phyloP scores from a whole-genome alignment of 495 filamentous ascomycete genomes.

The Aspergillus olivimuriae region DNA sequence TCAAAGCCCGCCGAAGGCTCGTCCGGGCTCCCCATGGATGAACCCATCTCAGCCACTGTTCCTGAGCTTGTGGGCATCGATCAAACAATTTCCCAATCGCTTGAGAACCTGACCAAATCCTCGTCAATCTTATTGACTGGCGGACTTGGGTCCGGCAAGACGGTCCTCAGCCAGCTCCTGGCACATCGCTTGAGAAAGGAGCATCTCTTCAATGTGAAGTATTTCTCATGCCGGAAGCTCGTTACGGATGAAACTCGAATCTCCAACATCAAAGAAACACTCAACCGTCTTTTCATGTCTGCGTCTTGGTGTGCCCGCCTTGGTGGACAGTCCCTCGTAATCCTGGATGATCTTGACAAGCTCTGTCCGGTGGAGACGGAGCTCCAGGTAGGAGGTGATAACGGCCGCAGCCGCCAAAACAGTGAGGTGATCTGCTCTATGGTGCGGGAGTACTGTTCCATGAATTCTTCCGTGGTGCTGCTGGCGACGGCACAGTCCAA shows the following conservation, averaged over 20 bases:
- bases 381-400: constrained; percentile 84
- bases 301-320: constrained; percentile 85
- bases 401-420: constrained; percentile 82
- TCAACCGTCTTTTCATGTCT: constrained; percentile 75
- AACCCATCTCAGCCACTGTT: constrained; percentile 43
- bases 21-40: constrained; percentile 39
- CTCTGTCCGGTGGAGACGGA: constrained; percentile 90
- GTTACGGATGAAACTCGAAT: constrained; percentile 84
- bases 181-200: constrained; percentile 59
- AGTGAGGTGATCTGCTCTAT: constrained; percentile 83
- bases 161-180: constrained; percentile 60
- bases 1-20: constrained; percentile 49
- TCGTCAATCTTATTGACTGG: constrained; percentile 88
- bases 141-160: constrained; percentile 84
- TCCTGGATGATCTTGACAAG: constrained; percentile 89
- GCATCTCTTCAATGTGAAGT: constrained; percentile 67
- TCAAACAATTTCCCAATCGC: constrained; percentile 59
- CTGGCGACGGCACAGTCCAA: constrained; percentile 91
- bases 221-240: constrained; percentile 76
- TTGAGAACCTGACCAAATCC: constrained; percentile 67
- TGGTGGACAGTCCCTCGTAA: constrained; percentile 72
- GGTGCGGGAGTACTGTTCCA: constrained; percentile 70
- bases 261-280: constrained; percentile 80
- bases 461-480: constrained; percentile 72
- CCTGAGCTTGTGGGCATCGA: constrained; percentile 84